Base-by-base conservation (phyloP, 108 stramenopile genomes). In the Hondaea fermentalgiana region DNA sequence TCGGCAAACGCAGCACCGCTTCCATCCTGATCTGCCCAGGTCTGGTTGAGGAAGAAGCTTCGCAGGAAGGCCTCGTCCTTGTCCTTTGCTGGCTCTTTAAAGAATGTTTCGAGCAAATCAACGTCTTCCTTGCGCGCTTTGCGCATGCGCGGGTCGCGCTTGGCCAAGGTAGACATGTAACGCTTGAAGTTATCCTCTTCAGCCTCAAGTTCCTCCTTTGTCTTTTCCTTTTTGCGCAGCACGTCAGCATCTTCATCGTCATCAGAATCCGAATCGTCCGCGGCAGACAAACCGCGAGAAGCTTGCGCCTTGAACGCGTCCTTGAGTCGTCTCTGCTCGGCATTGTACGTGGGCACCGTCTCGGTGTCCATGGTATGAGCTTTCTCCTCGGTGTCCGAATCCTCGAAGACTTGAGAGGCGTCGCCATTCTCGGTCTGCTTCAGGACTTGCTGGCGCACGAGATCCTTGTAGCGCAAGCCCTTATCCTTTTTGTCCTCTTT, bases 361-460 rank as follows among this genome's bases (percentile, higher is more conserved):
- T 92, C 93, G 14, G 25, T 87, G 47, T 91, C 93, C 21, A 87
- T 83, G 59, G 57, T 90, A 44, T 55, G 28, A 10, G 47, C 87
- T 17, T 51, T 55, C 16, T 88, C 88, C 12, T 59, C 90, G n/a
- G 91, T 87, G 5, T 90, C 93, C 44, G 90, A 90, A 4, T 91
- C 90, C 58, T 91, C 90, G 60, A 90, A 93, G 23, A 89, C 91
- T 29, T 45, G 44, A 4, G 90, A 87, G 35, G 45, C 91, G 28
- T 60, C 35, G 5, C 69, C 72, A 60, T 97, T 92, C 17, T 47
- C 83, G 19, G 49, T 90, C 3, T 90, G 91, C 16, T 72, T 95
- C 45, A 99, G 90, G 57, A 99, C 95, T 92, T 99, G 97, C 87
- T 97, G 96, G 29, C 99, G 93, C 5, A 98, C 90, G 49, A 99